These are phyloP conservation scores for Hymenoscyphus albidus DNA, from an alignment of 2,329 filamentous ascomycete species.

Conservation along the genomic window DNA sequence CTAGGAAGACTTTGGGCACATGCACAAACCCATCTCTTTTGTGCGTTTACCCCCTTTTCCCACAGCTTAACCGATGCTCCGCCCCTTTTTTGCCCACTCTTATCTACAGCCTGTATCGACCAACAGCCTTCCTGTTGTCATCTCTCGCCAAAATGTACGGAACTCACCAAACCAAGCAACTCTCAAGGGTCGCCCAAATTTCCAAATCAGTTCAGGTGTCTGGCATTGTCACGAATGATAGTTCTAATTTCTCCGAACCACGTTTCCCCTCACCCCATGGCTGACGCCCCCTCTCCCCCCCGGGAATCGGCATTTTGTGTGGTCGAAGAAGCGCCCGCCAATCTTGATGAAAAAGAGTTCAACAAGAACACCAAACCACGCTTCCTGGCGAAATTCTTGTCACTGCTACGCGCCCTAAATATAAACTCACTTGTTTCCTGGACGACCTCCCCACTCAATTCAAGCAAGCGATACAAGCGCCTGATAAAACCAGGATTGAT, in stretches of 20 bases:
- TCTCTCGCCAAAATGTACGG: not conserved
- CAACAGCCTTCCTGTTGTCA: not conserved
- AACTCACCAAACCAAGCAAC: not conserved
- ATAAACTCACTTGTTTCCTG: not conserved
- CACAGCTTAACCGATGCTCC: not conserved
- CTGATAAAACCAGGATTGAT: not conserved
- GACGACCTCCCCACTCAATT: not conserved
- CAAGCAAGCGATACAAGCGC: not conserved
- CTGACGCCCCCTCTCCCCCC: not conserved
- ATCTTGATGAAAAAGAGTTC: not conserved
- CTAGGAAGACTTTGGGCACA: not conserved
- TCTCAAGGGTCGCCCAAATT: not conserved
- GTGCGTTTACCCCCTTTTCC: conserved; percentile 1
- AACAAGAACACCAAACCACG: not conserved
- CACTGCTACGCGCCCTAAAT: not conserved
- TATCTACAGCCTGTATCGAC: not conserved
- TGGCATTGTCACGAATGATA: not conserved
- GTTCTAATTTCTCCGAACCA: not conserved
- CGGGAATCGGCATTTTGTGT: not conserved
- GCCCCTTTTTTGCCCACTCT: not conserved
- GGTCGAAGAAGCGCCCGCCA: not conserved
- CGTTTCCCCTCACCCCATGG: not conserved
- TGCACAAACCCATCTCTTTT: not conserved
- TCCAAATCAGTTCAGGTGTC: not conserved
- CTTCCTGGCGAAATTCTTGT: not conserved